Base-by-base conservation (phyloP, 108 stramenopile genomes). In the Conticribra weissflogii region DNA sequence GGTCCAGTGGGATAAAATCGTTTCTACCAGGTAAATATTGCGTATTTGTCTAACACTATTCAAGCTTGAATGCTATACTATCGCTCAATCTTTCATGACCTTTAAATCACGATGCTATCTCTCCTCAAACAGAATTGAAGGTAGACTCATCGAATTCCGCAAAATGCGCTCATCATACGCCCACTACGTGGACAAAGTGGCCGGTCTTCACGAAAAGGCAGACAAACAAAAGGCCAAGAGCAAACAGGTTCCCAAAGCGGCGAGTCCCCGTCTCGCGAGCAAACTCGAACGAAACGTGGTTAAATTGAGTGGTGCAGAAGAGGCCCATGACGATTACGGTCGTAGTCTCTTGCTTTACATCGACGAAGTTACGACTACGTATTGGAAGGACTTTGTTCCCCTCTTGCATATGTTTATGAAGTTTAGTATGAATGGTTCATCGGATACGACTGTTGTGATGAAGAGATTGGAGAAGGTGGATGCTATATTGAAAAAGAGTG, bases 371-470 rank as follows among this genome's bases (percentile, higher is more conserved):
- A 59, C 57, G 27, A 25, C 23, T 4, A n/a, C 16, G 4, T 33
- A 33, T 15, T 59, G 57, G 57, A 59, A 41, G 23, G 57, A 59
- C 18, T 25, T 59, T 22, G 15, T 59, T 17, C 57, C 57, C n/a
- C 18, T 59, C 23, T 25, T 59, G n/a, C 57, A 36, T 18, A 59
- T 36, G 57, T n/a, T 41, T 8, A 59, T 59, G 16, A 17, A 59
- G 28, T 59, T 59, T 24, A 41, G 34, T 24, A 41, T 59, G 17
- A 59, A 41, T 15, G 17, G 28, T 25, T 21, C 18, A 12, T 17
- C 57, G 4, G 57, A 59, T 25, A 18, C n/a, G 34, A 24, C 57
- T n/a, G 3, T 17, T 14, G 34, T 59, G 3, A 33, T 59, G 31
- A 18, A 4, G n/a, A 41, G 28, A 16, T 22, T 59, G n/a, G 23